Percentiles rank a stretch among this genome's conserved stretches.
phyloP scores from a whole-genome alignment of 2,329 filamentous ascomycete genomes.

The Fusarium metavorans region DNA sequence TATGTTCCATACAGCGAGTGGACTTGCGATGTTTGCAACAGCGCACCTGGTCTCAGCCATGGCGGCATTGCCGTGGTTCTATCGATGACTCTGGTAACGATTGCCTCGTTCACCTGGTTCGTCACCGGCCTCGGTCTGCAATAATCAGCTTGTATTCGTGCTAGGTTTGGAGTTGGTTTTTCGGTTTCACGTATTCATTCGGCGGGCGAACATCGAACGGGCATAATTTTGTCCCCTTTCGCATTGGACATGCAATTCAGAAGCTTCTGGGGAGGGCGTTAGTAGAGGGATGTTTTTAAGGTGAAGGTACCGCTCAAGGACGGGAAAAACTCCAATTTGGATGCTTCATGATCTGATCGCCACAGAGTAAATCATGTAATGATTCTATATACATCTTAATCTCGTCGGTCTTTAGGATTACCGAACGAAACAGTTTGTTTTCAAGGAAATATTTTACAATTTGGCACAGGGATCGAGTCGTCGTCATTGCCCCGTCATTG shows the following conservation, averaged over 20 bases:
- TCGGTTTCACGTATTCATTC: slow-evolving; percentile 19
- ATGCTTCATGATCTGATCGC: slow-evolving; percentile 41
- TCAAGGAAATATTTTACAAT: slow-evolving; percentile 5
- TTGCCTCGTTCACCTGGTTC: slow-evolving; percentile 74
- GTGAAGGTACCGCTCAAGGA: slow-evolving; percentile 23
- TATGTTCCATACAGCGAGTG: slow-evolving; percentile 66
- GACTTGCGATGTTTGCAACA: slow-evolving; percentile 69
- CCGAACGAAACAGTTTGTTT: slow-evolving; percentile 9
- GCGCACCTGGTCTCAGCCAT: slow-evolving; percentile 60
- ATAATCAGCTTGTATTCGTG: slow-evolving; percentile 18
- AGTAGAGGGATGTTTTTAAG: slow-evolving; percentile 23
- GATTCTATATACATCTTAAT: slow-evolving; percentile 44
- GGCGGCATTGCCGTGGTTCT: slow-evolving; percentile 63
- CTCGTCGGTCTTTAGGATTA: slow-evolving; percentile 21
- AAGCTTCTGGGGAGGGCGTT: slow-evolving; percentile 36
- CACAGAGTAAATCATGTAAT: slow-evolving; percentile 38
- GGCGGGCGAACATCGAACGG: slow-evolving; percentile 41
- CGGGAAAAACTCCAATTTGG: slow-evolving; percentile 23
- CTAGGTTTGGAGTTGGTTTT: slow-evolving; percentile 30
- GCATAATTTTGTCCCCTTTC: slow-evolving; percentile 21
- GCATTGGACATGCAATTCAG: slow-evolving; percentile 31
- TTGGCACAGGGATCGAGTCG: neutral
- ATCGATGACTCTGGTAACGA: slow-evolving; percentile 66
- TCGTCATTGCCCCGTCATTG: neutral
- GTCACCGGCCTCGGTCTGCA: slow-evolving; percentile 63